Evolutionary conservation across 1,284 basidiomycete species (phyloP).

Genomic region (Entoloma clypeatum): DNA sequence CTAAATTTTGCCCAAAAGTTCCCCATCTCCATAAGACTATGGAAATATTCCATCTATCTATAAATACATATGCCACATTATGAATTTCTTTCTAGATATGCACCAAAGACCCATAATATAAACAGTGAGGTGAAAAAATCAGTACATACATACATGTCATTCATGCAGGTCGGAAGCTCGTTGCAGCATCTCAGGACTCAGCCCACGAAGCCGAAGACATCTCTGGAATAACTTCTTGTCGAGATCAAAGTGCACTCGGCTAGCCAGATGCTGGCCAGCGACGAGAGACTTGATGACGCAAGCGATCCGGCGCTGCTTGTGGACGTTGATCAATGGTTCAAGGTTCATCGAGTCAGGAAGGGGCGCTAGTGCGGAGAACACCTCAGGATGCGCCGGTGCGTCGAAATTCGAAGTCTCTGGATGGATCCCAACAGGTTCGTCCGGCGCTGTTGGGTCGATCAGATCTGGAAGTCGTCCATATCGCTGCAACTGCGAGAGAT

Average conservation of each 20-base stretch:
- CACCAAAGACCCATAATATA: no score
- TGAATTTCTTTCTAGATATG: no score
- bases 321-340: constrained; percentile 84
- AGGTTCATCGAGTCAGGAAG: constrained; percentile 73
- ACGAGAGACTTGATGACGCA: constrained; percentile 73
- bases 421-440: constrained; percentile 63
- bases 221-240: constrained; percentile 73
- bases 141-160: no score
- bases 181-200: constrained; percentile 51
- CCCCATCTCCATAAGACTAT: no score
- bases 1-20: no score
- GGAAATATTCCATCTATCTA: no score
- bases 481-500: constrained; percentile 68
- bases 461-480: constrained; percentile 72
- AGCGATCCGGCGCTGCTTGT: constrained; percentile 81
- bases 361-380: constrained; percentile 66
- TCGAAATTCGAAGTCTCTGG: constrained; percentile 58
- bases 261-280: constrained; percentile 76
- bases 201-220: constrained; percentile 66
- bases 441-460: constrained; percentile 78
- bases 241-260: constrained; percentile 61
- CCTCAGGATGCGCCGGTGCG: constrained; percentile 67
- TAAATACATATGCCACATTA: no score
- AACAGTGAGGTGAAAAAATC: no score
- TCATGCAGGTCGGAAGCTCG: no score